Evolutionary conservation across 306 rosid genomes (phyloP).

Genomic region (Begonia loranthoides): DNA sequence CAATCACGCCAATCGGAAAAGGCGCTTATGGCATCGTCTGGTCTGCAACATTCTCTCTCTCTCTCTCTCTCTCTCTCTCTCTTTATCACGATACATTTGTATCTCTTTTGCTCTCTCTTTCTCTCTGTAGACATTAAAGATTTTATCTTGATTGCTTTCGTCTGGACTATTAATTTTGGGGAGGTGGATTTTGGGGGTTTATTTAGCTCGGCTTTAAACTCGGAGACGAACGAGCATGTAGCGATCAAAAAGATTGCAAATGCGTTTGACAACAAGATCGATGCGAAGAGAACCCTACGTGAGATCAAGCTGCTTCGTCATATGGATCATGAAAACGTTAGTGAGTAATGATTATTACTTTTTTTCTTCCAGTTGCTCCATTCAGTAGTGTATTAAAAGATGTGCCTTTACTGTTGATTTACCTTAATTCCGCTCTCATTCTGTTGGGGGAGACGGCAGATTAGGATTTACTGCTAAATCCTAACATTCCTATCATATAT

Average conservation of each 20-base stretch:
- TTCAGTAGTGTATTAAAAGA: no score
- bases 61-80: background rate
- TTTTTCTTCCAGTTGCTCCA: background rate
- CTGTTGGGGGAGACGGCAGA: no score
- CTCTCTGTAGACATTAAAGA: no score
- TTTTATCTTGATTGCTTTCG: no score
- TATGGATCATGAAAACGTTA: constrained; percentile 95
- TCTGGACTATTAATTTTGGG: no score
- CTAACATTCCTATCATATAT: background rate
- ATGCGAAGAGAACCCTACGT: constrained; percentile 92
- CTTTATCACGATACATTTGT: no score
- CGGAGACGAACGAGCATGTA: constrained; percentile 81
- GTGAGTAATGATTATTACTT: constrained; percentile 16
- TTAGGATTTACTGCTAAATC: background rate
- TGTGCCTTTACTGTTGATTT: no score
- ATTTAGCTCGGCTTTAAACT: constrained; percentile 64
- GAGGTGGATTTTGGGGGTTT: background rate
- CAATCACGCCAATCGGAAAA: constrained; percentile 96
- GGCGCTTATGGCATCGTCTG: constrained; percentile 99
- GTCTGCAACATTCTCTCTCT: constrained; percentile 16
- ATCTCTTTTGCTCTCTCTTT: no score
- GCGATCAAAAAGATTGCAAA: constrained; percentile 93
- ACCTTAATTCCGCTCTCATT: no score
- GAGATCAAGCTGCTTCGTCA: constrained; percentile 97
- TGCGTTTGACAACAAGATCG: constrained; percentile 91